These are phyloP conservation scores for Neobulgaria alba DNA, from an alignment of 2,329 filamentous ascomycete genomes.

Conservation along the genomic window DNA sequence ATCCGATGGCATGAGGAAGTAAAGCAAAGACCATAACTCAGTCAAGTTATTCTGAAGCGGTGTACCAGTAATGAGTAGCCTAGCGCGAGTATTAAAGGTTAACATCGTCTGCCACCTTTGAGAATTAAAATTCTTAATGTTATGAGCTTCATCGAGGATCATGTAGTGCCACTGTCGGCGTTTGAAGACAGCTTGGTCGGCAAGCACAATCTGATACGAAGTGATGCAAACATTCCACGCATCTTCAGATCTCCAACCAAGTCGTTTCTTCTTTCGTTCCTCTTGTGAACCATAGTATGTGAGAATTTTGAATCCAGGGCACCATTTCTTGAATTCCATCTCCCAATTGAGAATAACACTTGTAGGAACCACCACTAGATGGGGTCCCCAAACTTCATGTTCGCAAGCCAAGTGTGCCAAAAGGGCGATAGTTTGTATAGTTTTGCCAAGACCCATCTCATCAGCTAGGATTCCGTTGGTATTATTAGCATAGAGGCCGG, in stretches of 20 bases:
- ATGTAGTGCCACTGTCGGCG: slow-evolving; percentile 94
- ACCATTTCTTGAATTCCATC: slow-evolving; percentile 99
- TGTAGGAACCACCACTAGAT: slow-evolving; percentile 91
- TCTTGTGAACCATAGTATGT: slow-evolving; percentile 94
- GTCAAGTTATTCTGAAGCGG: slow-evolving; percentile 95
- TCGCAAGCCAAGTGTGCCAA: slow-evolving; percentile 86
- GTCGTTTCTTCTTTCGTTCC: slow-evolving; percentile 82
- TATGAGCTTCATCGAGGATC: slow-evolving; percentile 96
- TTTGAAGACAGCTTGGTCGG: slow-evolving; percentile 91
- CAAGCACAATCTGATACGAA: slow-evolving; percentile 90
- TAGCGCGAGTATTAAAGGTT: slow-evolving; percentile 82
- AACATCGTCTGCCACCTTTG: slow-evolving; percentile 94
- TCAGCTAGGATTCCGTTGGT: slow-evolving; percentile 96
- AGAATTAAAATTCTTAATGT: slow-evolving; percentile 99
- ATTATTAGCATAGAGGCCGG: slow-evolving; percentile 80
- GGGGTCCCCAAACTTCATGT: slow-evolving; percentile 89
- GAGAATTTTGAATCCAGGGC: slow-evolving; percentile 93
- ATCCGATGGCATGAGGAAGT: slow-evolving; percentile 90
- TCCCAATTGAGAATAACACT: slow-evolving; percentile 99
- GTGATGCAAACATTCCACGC: slow-evolving; percentile 97
- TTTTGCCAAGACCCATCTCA: slow-evolving; percentile 98
- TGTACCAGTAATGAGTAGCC: slow-evolving; percentile 84
- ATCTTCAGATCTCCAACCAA: slow-evolving; percentile 88
- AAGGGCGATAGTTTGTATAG: slow-evolving; percentile 92
- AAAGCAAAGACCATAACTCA: slow-evolving; percentile 92